phyloP scores from a whole-genome alignment of 2,329 filamentous ascomycete genomes.

The Incumbomyces lentus region DNA sequence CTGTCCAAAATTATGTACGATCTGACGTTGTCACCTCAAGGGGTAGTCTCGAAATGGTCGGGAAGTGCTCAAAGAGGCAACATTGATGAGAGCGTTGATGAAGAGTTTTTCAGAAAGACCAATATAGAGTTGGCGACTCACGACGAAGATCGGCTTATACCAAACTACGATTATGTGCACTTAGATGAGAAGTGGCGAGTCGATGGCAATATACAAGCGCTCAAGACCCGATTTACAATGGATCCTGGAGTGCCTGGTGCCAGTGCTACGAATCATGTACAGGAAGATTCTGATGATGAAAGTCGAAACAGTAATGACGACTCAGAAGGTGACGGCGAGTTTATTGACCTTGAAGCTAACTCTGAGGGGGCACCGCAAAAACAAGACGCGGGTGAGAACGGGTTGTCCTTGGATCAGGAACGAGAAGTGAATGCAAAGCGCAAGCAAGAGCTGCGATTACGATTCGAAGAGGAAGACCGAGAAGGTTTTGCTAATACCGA shows the following conservation, averaged over 20 bases:
- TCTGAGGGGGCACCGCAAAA: constrained; percentile 54
- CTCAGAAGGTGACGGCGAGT: constrained; percentile 66
- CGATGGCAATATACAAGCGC: constrained; percentile 61
- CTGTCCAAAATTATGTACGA: constrained; percentile 86
- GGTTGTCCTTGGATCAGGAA: constrained; percentile 65
- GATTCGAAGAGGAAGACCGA: constrained; percentile 96
- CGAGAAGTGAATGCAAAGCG: constrained; percentile 79
- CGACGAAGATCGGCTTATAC: constrained; percentile 67
- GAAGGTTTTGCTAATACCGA: constrained; percentile 82
- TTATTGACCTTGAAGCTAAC: constrained; percentile 75
- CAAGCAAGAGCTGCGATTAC: constrained; percentile 87
- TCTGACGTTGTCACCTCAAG: constrained; percentile 59
- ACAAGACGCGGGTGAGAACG: constrained; percentile 26
- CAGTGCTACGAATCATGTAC: constrained; percentile 44
- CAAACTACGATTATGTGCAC: constrained; percentile 66
- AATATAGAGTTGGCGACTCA: constrained; percentile 39
- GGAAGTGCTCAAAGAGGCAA: constrained; percentile 54
- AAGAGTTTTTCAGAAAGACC: constrained; percentile 53
- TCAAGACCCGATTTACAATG: constrained; percentile 67
- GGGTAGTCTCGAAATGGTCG: constrained; percentile 71
- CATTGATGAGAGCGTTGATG: constrained; percentile 52
- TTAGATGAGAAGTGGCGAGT: constrained; percentile 79
- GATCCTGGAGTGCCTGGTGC: constrained; percentile 50
- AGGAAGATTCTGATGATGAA: constrained; percentile 47
- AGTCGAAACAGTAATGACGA: constrained; percentile 36